phyloP scores from a whole-genome alignment of 2,329 filamentous ascomycete species.

The Hymenoscyphus fructigenus region DNA sequence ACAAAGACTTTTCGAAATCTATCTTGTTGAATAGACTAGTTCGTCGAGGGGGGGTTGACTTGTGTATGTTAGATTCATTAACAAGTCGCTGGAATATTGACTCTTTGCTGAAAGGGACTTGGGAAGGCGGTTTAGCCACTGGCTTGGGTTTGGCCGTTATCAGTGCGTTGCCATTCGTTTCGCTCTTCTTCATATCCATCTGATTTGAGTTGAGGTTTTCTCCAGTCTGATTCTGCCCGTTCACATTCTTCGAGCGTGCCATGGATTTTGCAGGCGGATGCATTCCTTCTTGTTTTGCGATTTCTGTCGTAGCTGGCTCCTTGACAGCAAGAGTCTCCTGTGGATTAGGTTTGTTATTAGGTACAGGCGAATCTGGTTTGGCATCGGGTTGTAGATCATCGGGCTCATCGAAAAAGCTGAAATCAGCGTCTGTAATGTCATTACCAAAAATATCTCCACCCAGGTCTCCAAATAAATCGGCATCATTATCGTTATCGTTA shows the following conservation, averaged over 20 bases:
- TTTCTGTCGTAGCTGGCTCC: neutral
- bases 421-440: constrained; percentile 77
- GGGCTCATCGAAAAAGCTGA: constrained; percentile 76
- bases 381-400: constrained; percentile 33
- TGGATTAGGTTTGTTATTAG: neutral
- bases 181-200: neutral
- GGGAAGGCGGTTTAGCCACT: constrained; percentile 1
- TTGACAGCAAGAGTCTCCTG: constrained; percentile 11
- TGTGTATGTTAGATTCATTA: constrained; percentile 10
- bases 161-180: neutral
- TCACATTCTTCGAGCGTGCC: neutral
- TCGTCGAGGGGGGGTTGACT: constrained; percentile 16
- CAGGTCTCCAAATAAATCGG: constrained; percentile 64
- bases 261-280: constrained; percentile 1
- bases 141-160: neutral
- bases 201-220: neutral
- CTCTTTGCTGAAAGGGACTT: constrained; percentile 33
- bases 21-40: constrained; percentile 34
- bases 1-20: constrained; percentile 33
- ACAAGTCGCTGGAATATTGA: constrained; percentile 31
- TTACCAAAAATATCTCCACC: constrained; percentile 69
- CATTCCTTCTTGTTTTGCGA: constrained; percentile 2
- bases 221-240: neutral
- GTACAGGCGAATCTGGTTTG: constrained; percentile 19
- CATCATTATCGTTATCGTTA: constrained; percentile 31